These are phyloP conservation scores for Ramicandelaber brevisporus DNA, from an alignment of 192 early-diverging fungal species.

Conservation along the genomic window DNA sequence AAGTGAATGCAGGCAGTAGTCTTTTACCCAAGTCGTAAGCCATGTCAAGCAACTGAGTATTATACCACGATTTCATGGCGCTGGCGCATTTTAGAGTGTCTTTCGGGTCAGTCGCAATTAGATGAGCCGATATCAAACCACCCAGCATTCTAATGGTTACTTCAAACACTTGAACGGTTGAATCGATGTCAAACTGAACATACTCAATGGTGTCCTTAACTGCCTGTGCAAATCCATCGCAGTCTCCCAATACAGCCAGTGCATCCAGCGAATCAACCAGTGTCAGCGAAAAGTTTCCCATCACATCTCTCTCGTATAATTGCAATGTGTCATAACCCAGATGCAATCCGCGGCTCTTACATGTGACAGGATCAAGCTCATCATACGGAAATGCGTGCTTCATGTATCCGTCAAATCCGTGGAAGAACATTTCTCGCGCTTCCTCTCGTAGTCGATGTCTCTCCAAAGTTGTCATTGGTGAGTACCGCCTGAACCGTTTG, in stretches of 20 bases:
- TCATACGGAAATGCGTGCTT: constrained; percentile 69
- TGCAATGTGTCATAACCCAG: constrained; percentile 23
- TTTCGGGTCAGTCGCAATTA: constrained; percentile 41
- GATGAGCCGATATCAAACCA: constrained; percentile 66
- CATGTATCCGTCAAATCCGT: constrained; percentile 60
- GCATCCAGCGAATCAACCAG: constrained; percentile 79
- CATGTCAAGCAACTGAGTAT: constrained; percentile 47
- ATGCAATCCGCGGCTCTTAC: constrained; percentile 48
- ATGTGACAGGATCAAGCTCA: constrained; percentile 70
- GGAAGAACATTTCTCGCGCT: constrained; percentile 39
- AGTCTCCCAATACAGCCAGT: constrained; percentile 47
- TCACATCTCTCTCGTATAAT: constrained; percentile 60
- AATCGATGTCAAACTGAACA: constrained; percentile 56
- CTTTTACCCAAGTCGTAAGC: constrained; percentile 61
- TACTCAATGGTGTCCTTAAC: constrained; percentile 31
- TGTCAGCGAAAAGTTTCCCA: constrained; percentile 85
- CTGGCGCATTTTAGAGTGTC: constrained; percentile 25
- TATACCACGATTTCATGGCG: constrained; percentile 22
- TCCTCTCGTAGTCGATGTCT: constrained; percentile 7
- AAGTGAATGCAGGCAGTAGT: constrained; percentile 67
- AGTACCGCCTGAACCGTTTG: too few relatives aligned
- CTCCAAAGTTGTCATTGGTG: neutral
- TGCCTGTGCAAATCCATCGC: constrained; percentile 30
- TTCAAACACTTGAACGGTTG: constrained; percentile 87
- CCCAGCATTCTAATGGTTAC: constrained; percentile 78